Evolutionary conservation across 768 basidiomycete species (phyloP).

Genomic region (Phylloporus sp.): DNA sequence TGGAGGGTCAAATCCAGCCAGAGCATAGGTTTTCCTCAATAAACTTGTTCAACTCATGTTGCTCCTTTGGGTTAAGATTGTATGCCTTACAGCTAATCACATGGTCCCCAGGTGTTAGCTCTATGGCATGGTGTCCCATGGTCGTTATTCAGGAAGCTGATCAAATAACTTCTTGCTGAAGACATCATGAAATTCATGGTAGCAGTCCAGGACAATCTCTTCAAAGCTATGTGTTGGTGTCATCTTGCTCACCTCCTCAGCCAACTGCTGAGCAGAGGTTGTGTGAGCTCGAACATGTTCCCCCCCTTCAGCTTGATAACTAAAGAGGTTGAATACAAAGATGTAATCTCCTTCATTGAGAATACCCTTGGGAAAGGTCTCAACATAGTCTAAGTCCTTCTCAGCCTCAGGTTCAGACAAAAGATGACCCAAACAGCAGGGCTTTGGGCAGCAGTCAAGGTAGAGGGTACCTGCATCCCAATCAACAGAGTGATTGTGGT

Average conservation of each 20-base stretch:
- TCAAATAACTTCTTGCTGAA: conserved; percentile 22
- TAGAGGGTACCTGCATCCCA: not conserved
- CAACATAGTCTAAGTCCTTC: not conserved
- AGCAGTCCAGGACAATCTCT: conserved; percentile 4
- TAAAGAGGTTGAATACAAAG: not conserved
- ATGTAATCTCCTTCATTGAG: not conserved
- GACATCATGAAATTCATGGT: conserved; percentile 11
- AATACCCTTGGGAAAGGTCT: not conserved
- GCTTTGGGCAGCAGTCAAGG: conserved; percentile 1
- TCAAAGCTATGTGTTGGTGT: conserved; percentile 1
- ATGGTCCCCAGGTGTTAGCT: conserved; percentile 2
- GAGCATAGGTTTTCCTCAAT: conserved; percentile 21
- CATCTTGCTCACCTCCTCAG: not conserved
- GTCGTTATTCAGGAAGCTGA: conserved; percentile 11
- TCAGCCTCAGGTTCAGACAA: not conserved
- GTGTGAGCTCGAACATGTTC: conserved; percentile 1
- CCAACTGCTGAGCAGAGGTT: not conserved
- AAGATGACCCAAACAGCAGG: not conserved
- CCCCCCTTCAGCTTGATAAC: not conserved
- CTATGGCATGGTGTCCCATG: conserved; percentile 11
- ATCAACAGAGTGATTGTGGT: not conserved
- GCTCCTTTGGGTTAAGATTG: conserved; percentile 15
- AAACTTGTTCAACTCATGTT: conserved; percentile 17
- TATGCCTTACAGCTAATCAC: conserved; percentile 2
- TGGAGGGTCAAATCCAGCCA: not conserved